Conservation (phyloP, 2,329 filamentous ascomycete species). For the Colletotrichum filicis region DNA sequence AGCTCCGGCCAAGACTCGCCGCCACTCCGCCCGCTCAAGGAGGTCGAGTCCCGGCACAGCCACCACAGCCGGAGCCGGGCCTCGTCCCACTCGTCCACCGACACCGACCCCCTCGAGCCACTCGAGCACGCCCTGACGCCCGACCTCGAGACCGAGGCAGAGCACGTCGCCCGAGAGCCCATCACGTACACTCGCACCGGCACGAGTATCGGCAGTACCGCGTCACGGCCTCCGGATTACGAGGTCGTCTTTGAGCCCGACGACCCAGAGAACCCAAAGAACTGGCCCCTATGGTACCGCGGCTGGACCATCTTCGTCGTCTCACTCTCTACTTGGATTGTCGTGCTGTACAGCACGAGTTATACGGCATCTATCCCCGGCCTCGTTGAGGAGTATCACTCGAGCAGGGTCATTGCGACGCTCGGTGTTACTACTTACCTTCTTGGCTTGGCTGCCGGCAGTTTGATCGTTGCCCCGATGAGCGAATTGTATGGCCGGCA, state of each 20-base stretch:
- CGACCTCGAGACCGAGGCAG: slow-evolving; percentile 50
- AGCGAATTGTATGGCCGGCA: slow-evolving; percentile 76
- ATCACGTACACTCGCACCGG: slow-evolving; percentile 50
- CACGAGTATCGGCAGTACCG: slow-evolving; percentile 51
- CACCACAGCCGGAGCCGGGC: slow-evolving; percentile 22
- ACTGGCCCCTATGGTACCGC: slow-evolving; percentile 69
- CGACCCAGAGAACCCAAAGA: slow-evolving; percentile 73
- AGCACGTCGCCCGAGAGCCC: slow-evolving; percentile 53
- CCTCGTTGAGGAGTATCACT: slow-evolving; percentile 74
- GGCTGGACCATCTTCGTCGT: slow-evolving; percentile 56
- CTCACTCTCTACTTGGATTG: slow-evolving; percentile 58
- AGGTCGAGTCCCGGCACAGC: slow-evolving; percentile 24
- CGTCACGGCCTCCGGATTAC: slow-evolving; percentile 66
- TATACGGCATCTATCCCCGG: slow-evolving; percentile 80
- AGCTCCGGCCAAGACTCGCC: slow-evolving; percentile 29
- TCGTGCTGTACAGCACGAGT: slow-evolving; percentile 80
- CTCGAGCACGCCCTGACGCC: slow-evolving; percentile 52
- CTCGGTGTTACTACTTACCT: slow-evolving; percentile 84
- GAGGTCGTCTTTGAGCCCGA: slow-evolving; percentile 78
- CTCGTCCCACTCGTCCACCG: slow-evolving; percentile 25
- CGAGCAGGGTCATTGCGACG: slow-evolving; percentile 70
- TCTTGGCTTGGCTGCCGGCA: slow-evolving; percentile 77
- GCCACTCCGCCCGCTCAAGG: slow-evolving; percentile 17
- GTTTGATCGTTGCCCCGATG: slow-evolving; percentile 78
- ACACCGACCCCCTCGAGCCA: slow-evolving; percentile 40